Percentiles rank a stretch among this genome's conserved stretches.
Evolutionary conservation across 2,329 filamentous ascomycete genomes (phyloP).

Genomic region (Bipolaris bicolor): DNA sequence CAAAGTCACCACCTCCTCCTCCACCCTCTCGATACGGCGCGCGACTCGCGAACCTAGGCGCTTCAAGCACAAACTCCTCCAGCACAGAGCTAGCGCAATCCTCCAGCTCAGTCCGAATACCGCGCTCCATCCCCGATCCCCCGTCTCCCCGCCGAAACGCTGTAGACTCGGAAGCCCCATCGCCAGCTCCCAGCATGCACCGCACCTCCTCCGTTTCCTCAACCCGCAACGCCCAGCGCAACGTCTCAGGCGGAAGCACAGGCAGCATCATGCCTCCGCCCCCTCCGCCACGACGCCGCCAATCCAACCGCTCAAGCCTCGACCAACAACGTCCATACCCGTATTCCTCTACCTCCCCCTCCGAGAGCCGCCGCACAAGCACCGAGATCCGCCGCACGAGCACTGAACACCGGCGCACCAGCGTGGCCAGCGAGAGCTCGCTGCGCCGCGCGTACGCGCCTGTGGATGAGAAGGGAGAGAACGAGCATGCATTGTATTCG

Average conservation of each 20-base stretch:
- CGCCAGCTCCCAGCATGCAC: slow-evolving; percentile 24
- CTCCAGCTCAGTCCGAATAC: slow-evolving; percentile 26
- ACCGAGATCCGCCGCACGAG: slow-evolving; percentile 35
- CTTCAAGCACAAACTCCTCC: slow-evolving; percentile 39
- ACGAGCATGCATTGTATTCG: slow-evolving; percentile 36
- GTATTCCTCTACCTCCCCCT: slow-evolving; percentile 27
- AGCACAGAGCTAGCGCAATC: slow-evolving; percentile 37
- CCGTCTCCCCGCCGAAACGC: slow-evolving; percentile 35
- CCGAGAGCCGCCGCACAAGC: slow-evolving; percentile 38
- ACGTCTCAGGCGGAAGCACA: slow-evolving; percentile 37
- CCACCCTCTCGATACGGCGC: slow-evolving; percentile 44
- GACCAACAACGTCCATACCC: slow-evolving; percentile 37
- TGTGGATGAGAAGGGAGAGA: slow-evolving; percentile 19
- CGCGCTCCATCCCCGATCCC: slow-evolving; percentile 27
- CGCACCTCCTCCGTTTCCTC: slow-evolving; percentile 40
- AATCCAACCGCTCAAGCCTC: slow-evolving; percentile 41
- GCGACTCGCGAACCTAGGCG: slow-evolving; percentile 28
- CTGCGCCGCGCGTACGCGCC: slow-evolving; percentile 34
- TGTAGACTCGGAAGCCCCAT: slow-evolving; percentile 32
- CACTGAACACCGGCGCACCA: slow-evolving; percentile 41
- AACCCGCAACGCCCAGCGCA: slow-evolving; percentile 29
- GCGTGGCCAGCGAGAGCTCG: slow-evolving; percentile 43
- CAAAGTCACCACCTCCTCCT: slow-evolving; percentile 43
- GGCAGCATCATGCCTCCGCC: slow-evolving; percentile 34
- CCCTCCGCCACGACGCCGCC: slow-evolving; percentile 42